Evolutionary conservation across 768 basidiomycete genomes (phyloP).

Genomic region (Omphalotus guepiniiformis): DNA sequence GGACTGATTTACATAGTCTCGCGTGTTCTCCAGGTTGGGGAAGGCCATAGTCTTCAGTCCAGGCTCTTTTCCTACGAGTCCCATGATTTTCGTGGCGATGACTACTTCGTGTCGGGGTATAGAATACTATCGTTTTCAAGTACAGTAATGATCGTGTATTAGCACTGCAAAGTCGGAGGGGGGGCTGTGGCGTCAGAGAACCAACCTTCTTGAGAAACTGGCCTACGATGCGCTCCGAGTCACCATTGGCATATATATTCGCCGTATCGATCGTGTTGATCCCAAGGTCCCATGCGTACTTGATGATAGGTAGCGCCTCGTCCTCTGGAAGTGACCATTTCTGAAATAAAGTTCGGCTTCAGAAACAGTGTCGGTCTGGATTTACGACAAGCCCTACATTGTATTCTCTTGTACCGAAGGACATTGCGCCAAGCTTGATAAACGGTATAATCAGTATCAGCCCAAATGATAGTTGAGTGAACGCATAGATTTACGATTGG

Average conservation of each 20-base stretch:
- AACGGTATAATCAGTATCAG: not conserved
- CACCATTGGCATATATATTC: conserved; percentile 34
- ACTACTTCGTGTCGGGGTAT: conserved; percentile 18
- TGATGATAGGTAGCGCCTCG: conserved; percentile 39
- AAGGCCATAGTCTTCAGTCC: rapidly evolving
- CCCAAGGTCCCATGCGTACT: conserved; percentile 39
- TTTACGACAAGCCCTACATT: conserved; percentile 7
- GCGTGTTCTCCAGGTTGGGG: conserved; percentile 2
- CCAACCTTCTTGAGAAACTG: too few relatives aligned
- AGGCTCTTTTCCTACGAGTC: conserved; percentile 10
- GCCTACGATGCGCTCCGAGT: conserved; percentile 37
- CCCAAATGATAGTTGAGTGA: not conserved
- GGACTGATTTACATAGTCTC: conserved; percentile 14
- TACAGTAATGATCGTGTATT: too few relatives aligned
- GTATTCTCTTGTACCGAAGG: conserved; percentile 17
- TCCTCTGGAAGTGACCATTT: conserved; percentile 49
- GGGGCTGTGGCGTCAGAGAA: too few relatives aligned
- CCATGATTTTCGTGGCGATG: conserved; percentile 2
- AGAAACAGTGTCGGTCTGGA: too few relatives aligned
- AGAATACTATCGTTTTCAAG: conserved; percentile 16
- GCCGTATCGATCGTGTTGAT: conserved; percentile 36
- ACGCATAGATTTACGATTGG: not conserved
- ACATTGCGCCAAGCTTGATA: conserved; percentile 21
- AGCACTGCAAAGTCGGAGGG: too few relatives aligned
- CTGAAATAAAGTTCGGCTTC: conserved; percentile 23